Conservation (phyloP, 139 green algal species). For the Deuterostichococcus epilithicus region DNA sequence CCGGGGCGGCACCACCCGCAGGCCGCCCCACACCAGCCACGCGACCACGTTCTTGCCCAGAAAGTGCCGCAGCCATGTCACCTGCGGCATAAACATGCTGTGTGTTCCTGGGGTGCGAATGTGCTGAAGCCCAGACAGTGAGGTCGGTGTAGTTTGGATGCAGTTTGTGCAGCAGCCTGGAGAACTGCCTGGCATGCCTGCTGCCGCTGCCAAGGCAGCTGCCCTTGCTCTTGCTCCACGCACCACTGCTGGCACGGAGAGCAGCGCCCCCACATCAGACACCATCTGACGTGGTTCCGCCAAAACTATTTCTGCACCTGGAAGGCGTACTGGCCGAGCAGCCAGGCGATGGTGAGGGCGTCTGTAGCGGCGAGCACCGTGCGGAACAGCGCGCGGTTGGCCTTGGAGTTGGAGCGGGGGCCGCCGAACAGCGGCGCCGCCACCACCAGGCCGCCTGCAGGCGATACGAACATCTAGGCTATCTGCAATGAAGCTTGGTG, state of each 20-base stretch:
- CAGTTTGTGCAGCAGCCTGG: no score
- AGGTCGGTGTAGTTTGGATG: no score
- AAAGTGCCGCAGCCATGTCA: conserved; percentile 12
- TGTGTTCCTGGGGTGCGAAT: no score
- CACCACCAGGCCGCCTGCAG: conserved; percentile 24
- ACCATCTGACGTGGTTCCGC: no score
- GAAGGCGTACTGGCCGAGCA: conserved; percentile 37
- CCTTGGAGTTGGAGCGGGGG: neutral
- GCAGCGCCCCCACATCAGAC: no score
- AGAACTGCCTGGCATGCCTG: no score
- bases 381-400: neutral
- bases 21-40: conserved; percentile 12
- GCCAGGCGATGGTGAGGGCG: conserved; percentile 18
- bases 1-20: neutral
- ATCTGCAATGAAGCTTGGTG: no score
- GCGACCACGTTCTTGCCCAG: neutral
- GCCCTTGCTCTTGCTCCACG: no score
- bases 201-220: no score
- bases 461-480: no score
- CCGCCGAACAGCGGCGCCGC: conserved; percentile 21
- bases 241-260: no score
- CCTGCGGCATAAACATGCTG: conserved; percentile 10
- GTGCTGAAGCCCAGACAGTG: no score
- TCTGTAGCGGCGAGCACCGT: neutral
- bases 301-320: conserved; percentile 22